Percentiles rank a stretch among this genome's conserved stretches.
Conservation (phyloP, 805 yeast genomes). For the Metschnikowia cerradonensis region DNA sequence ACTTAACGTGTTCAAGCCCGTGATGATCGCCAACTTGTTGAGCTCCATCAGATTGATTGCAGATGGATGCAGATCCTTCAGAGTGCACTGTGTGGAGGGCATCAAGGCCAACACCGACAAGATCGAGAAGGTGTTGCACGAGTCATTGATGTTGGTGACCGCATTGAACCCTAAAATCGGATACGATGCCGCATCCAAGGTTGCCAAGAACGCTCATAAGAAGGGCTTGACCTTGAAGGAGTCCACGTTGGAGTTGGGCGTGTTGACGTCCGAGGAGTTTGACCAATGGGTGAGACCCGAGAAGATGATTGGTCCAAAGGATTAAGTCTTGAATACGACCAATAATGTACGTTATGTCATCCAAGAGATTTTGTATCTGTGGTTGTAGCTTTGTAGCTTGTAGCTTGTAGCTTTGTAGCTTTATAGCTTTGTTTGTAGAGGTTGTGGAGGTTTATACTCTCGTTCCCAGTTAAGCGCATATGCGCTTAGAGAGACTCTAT, state of each 20-base stretch:
- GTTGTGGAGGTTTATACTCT: too few relatives aligned
- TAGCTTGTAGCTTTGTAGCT: not conserved
- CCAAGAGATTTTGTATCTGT: too few relatives aligned
- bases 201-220: constrained; percentile 97
- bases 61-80: constrained; percentile 87
- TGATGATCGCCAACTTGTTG: constrained; percentile 85
- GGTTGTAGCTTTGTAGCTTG: not conserved
- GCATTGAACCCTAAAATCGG: constrained; percentile 99
- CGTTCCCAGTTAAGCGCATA: constrained; percentile 6
- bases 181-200: constrained; percentile 94
- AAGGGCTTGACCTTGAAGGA: constrained; percentile 94
- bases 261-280: constrained; percentile 78
- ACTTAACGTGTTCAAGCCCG: constrained; percentile 96
- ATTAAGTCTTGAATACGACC: constrained; percentile 17
- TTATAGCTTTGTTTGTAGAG: too few relatives aligned
- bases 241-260: constrained; percentile 88
- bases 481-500: constrained; percentile 13
- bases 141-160: constrained; percentile 96
- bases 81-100: constrained; percentile 93
- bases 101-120: constrained; percentile 83
- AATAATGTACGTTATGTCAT: too few relatives aligned
- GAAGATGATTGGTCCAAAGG: constrained; percentile 94
- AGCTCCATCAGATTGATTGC: constrained; percentile 83
- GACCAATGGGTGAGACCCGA: constrained; percentile 98
- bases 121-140: constrained; percentile 83